phyloP scores from a whole-genome alignment of 352 stramenopile genomes.

The Phytophthora pinifolia region DNA sequence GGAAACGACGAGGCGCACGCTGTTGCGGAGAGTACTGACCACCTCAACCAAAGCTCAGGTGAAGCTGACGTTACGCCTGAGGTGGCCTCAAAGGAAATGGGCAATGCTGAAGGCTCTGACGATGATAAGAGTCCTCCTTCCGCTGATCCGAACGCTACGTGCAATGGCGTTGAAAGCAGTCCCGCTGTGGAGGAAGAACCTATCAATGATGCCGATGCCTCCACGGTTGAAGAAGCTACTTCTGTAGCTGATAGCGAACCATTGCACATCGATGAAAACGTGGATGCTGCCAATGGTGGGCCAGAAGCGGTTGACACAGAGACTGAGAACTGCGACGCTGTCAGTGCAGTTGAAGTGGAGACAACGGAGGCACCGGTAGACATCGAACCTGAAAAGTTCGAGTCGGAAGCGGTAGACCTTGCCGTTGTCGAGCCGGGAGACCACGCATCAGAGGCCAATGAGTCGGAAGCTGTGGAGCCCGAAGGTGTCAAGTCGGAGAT shows the following conservation, averaged over 20 bases:
- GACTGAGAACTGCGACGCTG: conserved; percentile 1
- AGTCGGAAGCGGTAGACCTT: neutral
- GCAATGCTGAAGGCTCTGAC: conserved; percentile 35
- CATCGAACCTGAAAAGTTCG: neutral
- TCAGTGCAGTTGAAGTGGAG: neutral
- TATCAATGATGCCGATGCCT: neutral
- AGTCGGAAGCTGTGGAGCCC: neutral
- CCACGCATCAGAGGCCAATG: neutral
- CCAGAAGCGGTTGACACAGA: conserved; percentile 1
- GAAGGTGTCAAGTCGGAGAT: neutral
- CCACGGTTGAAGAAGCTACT: conserved; percentile 1
- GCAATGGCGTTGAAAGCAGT: conserved; percentile 1
- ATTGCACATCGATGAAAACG: conserved; percentile 1
- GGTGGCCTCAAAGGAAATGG: conserved; percentile 12
- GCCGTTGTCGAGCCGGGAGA: neutral
- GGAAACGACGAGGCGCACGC: neutral
- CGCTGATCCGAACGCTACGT: conserved; percentile 1
- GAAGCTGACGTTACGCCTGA: neutral
- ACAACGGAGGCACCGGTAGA: neutral
- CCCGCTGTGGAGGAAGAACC: neutral
- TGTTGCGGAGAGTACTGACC: neutral
- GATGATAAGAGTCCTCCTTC: conserved; percentile 16
- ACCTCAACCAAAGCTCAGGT: neutral
- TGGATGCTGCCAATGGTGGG: neutral
- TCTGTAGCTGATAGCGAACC: neutral